Percentiles rank a stretch among this genome's conserved stretches.
Conservation (phyloP, 352 stramenopile genomes). For the Globisporangium ultimum region DNA sequence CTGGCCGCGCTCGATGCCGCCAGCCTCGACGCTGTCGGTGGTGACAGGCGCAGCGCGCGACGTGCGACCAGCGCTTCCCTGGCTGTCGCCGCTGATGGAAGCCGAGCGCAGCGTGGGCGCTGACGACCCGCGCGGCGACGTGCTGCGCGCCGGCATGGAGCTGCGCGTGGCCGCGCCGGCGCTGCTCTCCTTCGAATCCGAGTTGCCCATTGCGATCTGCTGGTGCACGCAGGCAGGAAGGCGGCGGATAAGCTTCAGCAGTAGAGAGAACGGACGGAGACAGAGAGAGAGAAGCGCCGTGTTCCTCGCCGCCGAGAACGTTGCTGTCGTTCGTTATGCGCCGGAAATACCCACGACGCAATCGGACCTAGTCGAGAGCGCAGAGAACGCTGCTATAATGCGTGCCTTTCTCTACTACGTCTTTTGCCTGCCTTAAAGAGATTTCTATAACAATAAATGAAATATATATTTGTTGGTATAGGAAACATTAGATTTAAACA, state of each 20-base stretch:
- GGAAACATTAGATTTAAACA: too few relatives aligned
- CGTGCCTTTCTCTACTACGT: not conserved
- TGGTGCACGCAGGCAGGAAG: not conserved
- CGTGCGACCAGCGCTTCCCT: not conserved
- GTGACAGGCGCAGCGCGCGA: not conserved
- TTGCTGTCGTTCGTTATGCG: not conserved
- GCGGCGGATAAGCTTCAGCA: too few relatives aligned
- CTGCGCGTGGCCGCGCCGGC: constrained; percentile 1
- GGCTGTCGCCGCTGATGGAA: constrained; percentile 7
- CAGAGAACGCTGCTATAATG: not conserved
- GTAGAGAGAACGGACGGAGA: too few relatives aligned
- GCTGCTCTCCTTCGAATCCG: constrained; percentile 8
- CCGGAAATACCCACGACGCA: not conserved
- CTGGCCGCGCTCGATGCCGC: constrained; percentile 73
- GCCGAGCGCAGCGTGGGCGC: constrained; percentile 7
- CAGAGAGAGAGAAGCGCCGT: too few relatives aligned
- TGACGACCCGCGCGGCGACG: constrained; percentile 8
- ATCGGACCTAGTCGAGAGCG: not conserved
- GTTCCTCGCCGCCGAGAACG: too few relatives aligned
- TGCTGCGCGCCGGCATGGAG: constrained; percentile 9
- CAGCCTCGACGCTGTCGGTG: constrained; percentile 29
- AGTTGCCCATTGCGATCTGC: constrained; percentile 7
- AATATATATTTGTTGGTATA: too few relatives aligned
- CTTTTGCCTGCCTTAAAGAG: too few relatives aligned
- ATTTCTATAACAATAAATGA: too few relatives aligned